Conservation (phyloP, 345 rosid genomes). For the Ailanthus altissimus region DNA sequence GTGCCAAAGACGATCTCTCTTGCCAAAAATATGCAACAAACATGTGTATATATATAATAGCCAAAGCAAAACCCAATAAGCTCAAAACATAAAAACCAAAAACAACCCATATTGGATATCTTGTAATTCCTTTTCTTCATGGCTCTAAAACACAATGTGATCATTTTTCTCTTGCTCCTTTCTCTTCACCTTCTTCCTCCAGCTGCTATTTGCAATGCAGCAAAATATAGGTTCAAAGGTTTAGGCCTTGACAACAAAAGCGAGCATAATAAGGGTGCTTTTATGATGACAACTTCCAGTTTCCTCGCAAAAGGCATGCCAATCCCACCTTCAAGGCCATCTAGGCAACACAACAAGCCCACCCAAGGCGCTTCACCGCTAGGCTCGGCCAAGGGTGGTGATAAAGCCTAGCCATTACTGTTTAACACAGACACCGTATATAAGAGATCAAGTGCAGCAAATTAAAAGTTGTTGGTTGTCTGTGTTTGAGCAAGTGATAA, state of each 20-base stretch:
- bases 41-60: background rate
- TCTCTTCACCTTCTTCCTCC: conserved; percentile 9
- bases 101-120: background rate
- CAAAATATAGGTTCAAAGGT: background rate
- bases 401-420: background rate
- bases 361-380: background rate
- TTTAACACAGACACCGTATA: background rate
- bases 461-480: background rate
- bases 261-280: background rate
- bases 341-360: conserved; percentile 28
- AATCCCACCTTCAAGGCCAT: conserved; percentile 46
- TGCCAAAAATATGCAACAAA: background rate
- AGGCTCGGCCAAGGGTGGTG: background rate
- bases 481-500: background rate
- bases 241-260: background rate
- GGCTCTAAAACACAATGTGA: conserved; percentile 21
- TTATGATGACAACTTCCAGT: background rate
- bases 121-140: background rate
- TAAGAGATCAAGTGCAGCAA: background rate
- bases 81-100: background rate
- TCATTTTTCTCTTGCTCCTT: conserved; percentile 25
- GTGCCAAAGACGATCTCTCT: background rate
- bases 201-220: background rate
- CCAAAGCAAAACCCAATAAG: background rate
- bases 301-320: conserved; percentile 26